Conservation (phyloP, 1,284 basidiomycete genomes). For the Irpex lacteus region DNA sequence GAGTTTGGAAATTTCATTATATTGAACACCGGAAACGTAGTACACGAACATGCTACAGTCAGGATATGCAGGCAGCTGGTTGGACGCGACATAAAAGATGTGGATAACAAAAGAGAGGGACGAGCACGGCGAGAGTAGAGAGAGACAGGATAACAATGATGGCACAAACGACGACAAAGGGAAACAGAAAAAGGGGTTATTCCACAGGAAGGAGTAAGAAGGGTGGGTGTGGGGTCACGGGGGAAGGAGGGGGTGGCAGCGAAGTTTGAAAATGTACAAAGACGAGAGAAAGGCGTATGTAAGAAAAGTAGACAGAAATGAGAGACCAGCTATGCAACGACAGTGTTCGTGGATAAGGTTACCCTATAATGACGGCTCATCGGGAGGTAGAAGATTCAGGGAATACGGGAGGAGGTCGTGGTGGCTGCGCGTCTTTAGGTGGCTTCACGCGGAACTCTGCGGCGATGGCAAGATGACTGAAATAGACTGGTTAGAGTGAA, state of each 20-base stretch:
- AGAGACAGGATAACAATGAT: constrained; percentile 7
- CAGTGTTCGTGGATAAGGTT: constrained; percentile 12
- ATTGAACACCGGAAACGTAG: constrained; percentile 6
- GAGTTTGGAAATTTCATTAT: constrained; percentile 5
- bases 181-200: constrained; percentile 13
- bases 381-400: constrained; percentile 28
- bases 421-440: constrained; percentile 42
- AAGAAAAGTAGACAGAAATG: background rate
- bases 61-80: constrained; percentile 7
- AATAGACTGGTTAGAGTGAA: constrained; percentile 8
- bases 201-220: background rate
- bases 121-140: constrained; percentile 9
- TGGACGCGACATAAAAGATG: constrained; percentile 7
- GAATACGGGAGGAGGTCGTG: constrained; percentile 37
- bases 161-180: constrained; percentile 2
- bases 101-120: constrained; percentile 3
- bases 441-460: constrained; percentile 76
- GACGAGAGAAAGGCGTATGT: constrained; percentile 1
- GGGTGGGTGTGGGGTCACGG: background rate
- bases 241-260: background rate
- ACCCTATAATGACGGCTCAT: constrained; percentile 24
- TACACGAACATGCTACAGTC: constrained; percentile 17
- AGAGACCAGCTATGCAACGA: background rate
- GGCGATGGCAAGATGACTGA: constrained; percentile 64
- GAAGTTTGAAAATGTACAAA: background rate